A percentile compares a stretch with the other conserved stretches of the same genome.
Conservation (phyloP, 2,329 filamentous ascomycete species). For the Penicillium sumatraense region DNA sequence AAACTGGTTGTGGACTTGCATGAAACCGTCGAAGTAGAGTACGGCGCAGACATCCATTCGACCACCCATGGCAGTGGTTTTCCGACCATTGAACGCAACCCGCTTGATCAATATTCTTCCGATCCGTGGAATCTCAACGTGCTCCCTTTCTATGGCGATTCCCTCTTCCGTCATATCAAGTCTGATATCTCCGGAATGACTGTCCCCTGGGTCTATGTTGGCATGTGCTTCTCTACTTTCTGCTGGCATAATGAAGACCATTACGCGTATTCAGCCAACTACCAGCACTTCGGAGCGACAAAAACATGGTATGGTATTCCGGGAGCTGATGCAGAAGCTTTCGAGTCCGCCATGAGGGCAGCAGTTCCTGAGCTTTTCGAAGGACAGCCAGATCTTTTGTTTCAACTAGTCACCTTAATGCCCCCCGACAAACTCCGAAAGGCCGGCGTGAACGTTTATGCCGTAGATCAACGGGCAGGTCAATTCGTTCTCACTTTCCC, state of each 20-base stretch:
- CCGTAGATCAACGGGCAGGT: constrained; percentile 92
- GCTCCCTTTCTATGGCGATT: constrained; percentile 86
- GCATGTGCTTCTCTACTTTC: constrained; percentile 99
- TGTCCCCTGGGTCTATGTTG: constrained; percentile 97
- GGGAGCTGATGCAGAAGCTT: constrained; percentile 89
- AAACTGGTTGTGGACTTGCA: constrained; percentile 89
- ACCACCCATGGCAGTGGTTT: constrained; percentile 98
- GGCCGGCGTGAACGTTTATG: constrained; percentile 89
- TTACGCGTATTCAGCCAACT: constrained; percentile 96
- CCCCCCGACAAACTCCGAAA: constrained; percentile 92
- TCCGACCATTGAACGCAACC: constrained; percentile 89
- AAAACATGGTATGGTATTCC: constrained; percentile 99
- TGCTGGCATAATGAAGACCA: constrained; percentile 99
- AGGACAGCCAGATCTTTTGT: constrained; percentile 92
- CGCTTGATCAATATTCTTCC: constrained; percentile 80
- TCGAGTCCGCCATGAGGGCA: constrained; percentile 92
- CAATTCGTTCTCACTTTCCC: constrained; percentile 97
- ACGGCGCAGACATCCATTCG: constrained; percentile 96
- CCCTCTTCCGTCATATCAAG: constrained; percentile 95
- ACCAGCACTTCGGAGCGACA: constrained; percentile 96
- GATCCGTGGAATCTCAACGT: constrained; percentile 97
- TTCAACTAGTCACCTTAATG: constrained; percentile 94
- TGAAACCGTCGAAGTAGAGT: constrained; percentile 96
- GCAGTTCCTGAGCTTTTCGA: constrained; percentile 96
- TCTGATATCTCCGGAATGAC: constrained; percentile 99